Conservation (phyloP, 768 basidiomycete species). For the Serendipita sp. region DNA sequence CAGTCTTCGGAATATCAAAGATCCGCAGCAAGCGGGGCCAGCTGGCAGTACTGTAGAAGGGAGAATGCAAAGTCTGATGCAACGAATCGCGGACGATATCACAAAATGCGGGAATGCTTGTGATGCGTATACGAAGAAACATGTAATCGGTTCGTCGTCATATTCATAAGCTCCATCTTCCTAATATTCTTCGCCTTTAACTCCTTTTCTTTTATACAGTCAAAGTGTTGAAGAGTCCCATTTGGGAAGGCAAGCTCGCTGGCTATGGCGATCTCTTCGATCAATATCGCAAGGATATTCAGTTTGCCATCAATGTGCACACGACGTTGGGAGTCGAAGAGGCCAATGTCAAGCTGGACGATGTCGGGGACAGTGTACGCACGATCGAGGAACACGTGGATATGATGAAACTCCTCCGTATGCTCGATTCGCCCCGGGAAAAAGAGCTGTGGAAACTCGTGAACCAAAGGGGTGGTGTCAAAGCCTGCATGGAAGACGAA, state of each 20-base stretch:
- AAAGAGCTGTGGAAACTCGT: slow-evolving; percentile 26
- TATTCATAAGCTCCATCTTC: background rate
- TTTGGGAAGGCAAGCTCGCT: slow-evolving; percentile 19
- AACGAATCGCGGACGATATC: slow-evolving; percentile 26
- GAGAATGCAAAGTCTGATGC: slow-evolving; percentile 20
- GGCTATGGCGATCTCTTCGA: slow-evolving; percentile 16
- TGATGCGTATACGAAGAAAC: slow-evolving; percentile 32
- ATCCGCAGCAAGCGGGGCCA: slow-evolving; percentile 13
- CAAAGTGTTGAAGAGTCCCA: slow-evolving; percentile 16
- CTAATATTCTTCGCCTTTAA: background rate
- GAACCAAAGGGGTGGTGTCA: slow-evolving; percentile 24
- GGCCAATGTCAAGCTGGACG: slow-evolving; percentile 13
- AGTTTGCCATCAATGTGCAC: too few relatives aligned
- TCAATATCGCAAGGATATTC: too few relatives aligned
- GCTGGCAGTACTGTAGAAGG: slow-evolving; percentile 23
- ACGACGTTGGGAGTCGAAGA: slow-evolving; percentile 13
- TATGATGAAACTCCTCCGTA: slow-evolving; percentile 11
- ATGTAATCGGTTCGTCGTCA: slow-evolving; percentile 25
- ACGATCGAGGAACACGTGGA: slow-evolving; percentile 10
- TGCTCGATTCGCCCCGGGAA: slow-evolving; percentile 27
- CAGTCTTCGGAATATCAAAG: too few relatives aligned
- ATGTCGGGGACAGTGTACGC: slow-evolving; percentile 3
- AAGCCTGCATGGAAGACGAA: too few relatives aligned
- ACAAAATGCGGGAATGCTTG: slow-evolving; percentile 30
- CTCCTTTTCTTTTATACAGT: background rate